A percentile compares a stretch with the other conserved stretches of the same genome.
phyloP scores from a whole-genome alignment of 352 stramenopile genomes.

The Phytophthora podocarpi region DNA sequence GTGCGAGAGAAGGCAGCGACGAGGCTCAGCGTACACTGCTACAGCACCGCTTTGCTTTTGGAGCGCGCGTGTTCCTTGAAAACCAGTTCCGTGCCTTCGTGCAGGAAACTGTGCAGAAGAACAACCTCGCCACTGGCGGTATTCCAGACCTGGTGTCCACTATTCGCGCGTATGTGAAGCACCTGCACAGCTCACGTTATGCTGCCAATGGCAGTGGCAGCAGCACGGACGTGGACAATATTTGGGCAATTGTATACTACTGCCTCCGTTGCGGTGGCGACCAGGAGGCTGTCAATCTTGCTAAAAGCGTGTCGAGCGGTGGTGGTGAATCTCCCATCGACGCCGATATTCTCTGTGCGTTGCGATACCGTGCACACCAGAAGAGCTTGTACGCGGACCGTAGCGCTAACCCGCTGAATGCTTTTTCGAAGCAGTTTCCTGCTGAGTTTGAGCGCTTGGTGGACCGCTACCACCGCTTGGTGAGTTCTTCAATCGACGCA shows the following conservation, averaged over 20 bases:
- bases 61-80: constrained; percentile 77
- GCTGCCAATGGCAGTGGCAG: constrained; percentile 41
- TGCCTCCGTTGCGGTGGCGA: constrained; percentile 76
- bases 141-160: constrained; percentile 73
- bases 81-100: constrained; percentile 78
- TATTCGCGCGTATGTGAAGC: constrained; percentile 78
- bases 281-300: constrained; percentile 69
- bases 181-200: constrained; percentile 76
- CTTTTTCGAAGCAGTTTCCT: constrained; percentile 77
- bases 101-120: constrained; percentile 82
- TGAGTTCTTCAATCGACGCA: constrained; percentile 74
- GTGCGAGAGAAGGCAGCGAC: constrained; percentile 34
- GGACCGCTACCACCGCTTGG: constrained; percentile 73
- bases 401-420: constrained; percentile 40
- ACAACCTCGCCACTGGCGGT: constrained; percentile 71
- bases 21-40: constrained; percentile 47
- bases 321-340: constrained; percentile 58
- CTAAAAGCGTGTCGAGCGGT: constrained; percentile 39
- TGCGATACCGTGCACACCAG: constrained; percentile 70
- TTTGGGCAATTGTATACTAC: constrained; percentile 85
- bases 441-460: constrained; percentile 63
- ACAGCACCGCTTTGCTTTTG: constrained; percentile 64
- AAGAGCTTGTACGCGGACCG: constrained; percentile 50
- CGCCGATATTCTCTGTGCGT: constrained; percentile 54
- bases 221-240: constrained; percentile 51